Evolutionary conservation across 1,139 yeast species (phyloP), one percentile per base, ranked within the genome.

Genomic region (Candida sanyaensis): DNA sequence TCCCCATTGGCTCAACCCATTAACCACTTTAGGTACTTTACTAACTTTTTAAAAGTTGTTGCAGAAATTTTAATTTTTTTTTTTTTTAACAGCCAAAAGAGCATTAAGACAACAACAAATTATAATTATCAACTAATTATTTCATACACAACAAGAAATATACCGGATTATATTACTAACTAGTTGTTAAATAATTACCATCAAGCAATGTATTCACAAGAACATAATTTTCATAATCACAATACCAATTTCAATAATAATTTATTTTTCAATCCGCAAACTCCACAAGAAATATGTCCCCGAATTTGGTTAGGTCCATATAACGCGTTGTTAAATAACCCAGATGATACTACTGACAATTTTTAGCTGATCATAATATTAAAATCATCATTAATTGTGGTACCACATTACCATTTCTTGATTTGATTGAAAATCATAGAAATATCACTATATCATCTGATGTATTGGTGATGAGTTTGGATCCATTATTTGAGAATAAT

Each of bases 381-480:
- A 73, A 74, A 55, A 68, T 75, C 24, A 62, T 75, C 37, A 66
- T 75, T 48, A 75, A 73, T 56, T 75, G 79, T 51, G 67, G 71
- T 2, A 61, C 69, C 26, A 73, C 79, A 1, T 53, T 59, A 46
- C 57, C 55, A 29, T 75, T 75, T 50, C 56, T 71, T 43, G 50
- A 55, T 24, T 48, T 49, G 43, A 51, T 65, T 29, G 58, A 57
- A 26, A 53, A 57, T n/a, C 52, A 71, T 31, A 59, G 64, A 21
- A 37, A 55, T 6, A 48, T 65, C 11, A 57, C 63, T 6, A 55
- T 75, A 6, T 65, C 76, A 6, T 68, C 76, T 6, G 78, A 75
- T 53, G 66, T 73, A 50, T 63, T 75, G 8, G 60, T 75, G 30
- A 56, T 75, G 41, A 67, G 71, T 48, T 62, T 75, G 52, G 80